Evolutionary conservation across 169 alveolate genomes (phyloP), one percentile per base, ranked within the genome.

Genomic region (Plasmodium falciparum): DNA sequence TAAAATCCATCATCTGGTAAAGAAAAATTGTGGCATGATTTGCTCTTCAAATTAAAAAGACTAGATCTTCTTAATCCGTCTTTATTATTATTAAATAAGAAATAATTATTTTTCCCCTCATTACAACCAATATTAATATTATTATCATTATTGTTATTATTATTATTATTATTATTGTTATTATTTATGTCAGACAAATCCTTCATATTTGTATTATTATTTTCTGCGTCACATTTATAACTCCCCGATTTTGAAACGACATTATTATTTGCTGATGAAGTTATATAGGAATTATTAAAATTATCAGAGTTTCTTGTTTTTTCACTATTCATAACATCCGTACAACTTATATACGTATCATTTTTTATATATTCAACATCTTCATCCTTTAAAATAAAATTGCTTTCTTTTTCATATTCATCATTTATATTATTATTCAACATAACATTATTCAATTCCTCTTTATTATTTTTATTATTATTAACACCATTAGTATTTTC

Each of bases 281-380:
- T 33, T 33, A 33, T 33, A 33, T 33, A 33, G 0, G 78, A 49
- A 6, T 49, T 2, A 33, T 76, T 76, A 7, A 65, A 70, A 50
- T 50, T 63, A 7, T 63, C 89, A 0, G 76, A 49, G 17, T 43
- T 65, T 76, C 75, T 47, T 20, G 75, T 76, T 59, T 76, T 63
- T 15, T 76, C 75, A 69, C 89, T 76, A 29, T 76, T 76, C 26
- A 76, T 39, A 65, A 63, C 7, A 63, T 76, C 76, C 22, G 63
- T 76, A 33, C 65, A 58, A n/a, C 74, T 76, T 52, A 63, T 13
- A 20, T 49, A 66, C 11, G 74, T 76, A 6, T 76, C 89, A 65
- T 63, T 66, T 56, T 76, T 76, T 22, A 76, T 26, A 56, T 76
- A 49, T 12, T 76, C 89, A 9, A 4, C 66, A 9, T 76, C 89